Percentiles rank a stretch among this genome's conserved stretches.
Evolutionary conservation across 495 filamentous ascomycete genomes (phyloP).

Genomic region (Aeminium ludgeri): DNA sequence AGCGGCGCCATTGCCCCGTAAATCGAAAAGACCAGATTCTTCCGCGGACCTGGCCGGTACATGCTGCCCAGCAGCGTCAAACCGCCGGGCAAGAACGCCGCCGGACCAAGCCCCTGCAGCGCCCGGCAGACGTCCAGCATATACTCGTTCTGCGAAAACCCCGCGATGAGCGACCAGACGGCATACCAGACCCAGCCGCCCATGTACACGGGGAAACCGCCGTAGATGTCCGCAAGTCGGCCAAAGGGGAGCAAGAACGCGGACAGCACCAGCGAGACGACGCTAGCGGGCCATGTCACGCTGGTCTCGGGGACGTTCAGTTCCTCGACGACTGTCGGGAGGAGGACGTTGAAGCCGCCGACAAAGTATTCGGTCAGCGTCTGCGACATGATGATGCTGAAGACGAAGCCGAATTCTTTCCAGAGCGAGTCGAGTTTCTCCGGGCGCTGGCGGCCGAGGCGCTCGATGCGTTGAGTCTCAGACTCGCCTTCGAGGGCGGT

Average conservation of each 20-base stretch:
- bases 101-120: slow-evolving; percentile 60
- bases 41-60: slow-evolving; percentile 70
- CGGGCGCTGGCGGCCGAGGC: slow-evolving; percentile 55
- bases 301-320: slow-evolving; percentile 47
- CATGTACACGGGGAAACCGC: slow-evolving; percentile 56
- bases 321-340: slow-evolving; percentile 47
- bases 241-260: slow-evolving; percentile 63
- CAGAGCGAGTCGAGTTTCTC: slow-evolving; percentile 41
- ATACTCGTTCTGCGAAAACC: slow-evolving; percentile 48
- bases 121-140: slow-evolving; percentile 65
- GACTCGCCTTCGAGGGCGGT: slow-evolving; percentile 4
- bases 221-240: slow-evolving; percentile 35
- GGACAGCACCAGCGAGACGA: slow-evolving; percentile 58
- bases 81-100: slow-evolving; percentile 54
- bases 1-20: slow-evolving; percentile 64
- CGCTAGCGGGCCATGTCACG: slow-evolving; percentile 63
- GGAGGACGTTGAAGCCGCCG: slow-evolving; percentile 68
- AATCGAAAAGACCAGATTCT: slow-evolving; percentile 69
- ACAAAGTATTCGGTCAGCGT: slow-evolving; percentile 70
- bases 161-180: slow-evolving; percentile 53
- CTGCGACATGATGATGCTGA: slow-evolving; percentile 57
- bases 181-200: slow-evolving; percentile 52
- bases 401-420: slow-evolving; percentile 53
- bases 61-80: slow-evolving; percentile 65
- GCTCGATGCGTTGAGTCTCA: slow-evolving; percentile 34